Base-by-base conservation (phyloP, 169 alveolate genomes). In the Plasmodium coatneyi region DNA sequence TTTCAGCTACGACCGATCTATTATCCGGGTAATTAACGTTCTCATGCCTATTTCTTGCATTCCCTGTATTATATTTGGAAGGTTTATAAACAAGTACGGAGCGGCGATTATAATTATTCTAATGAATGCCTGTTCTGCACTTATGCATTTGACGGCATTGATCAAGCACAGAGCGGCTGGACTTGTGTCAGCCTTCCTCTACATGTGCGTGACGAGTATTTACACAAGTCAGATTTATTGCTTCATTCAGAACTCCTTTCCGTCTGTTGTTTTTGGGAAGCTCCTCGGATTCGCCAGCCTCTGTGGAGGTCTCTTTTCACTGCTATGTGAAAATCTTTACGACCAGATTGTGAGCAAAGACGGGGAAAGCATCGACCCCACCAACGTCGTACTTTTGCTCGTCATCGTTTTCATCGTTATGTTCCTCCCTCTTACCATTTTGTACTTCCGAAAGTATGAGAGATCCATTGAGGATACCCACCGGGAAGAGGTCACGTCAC, bases 291-390 rank as follows among this genome's bases (percentile, higher is more conserved):
- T 83, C 56, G 95, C 95, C 16, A 89, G 86, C 54, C 43, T 94
- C 41, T 80, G 91, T 71, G 97, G 97, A 14, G 97, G 97, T 4
- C 78, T 94, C n/a, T 80, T 92, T 22, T 93, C 97, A 16, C 93
- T 93, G 6, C 25, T 94, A 12, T 92, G 96, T 79, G 92, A 83
- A 43, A 80, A 84, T 0, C 91, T 95, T 71, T 95, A 83, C 60
- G 93, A 95, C 22, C 32, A 52, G 39, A 78, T 56, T 34, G 49
- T 70, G 14, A 79, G 25, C 39, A 54, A 32, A n/a, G 72, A 66
- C n/a, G 84, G 43, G 43, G 9, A 66, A 10, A 30, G 49, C 36
- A 52, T 79, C 19, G 93, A 87, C 25, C 93, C 93, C 9, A 79
- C 93, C 1, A 79, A 56, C 3, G 71, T 79, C 4, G 60, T 60